phyloP scores from a whole-genome alignment of 225 moss, liverwort and hornwort species.

The Takakia lepidozioides region DNA sequence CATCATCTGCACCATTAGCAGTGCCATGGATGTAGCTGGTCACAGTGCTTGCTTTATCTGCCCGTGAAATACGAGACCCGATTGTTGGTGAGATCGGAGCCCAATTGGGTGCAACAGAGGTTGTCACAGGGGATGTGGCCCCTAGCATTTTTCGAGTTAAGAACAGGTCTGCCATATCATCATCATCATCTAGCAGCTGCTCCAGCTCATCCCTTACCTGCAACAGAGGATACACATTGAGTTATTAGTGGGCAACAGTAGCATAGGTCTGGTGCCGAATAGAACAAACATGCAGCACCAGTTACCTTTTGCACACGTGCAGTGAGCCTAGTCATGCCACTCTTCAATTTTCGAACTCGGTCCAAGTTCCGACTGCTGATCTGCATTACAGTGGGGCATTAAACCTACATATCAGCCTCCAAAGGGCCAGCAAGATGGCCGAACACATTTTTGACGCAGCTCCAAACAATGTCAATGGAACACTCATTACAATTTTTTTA shows the following conservation, averaged over 20 bases:
- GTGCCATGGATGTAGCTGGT: slow-evolving; percentile 77
- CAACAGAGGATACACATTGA: too few species aligned
- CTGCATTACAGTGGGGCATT: too few species aligned
- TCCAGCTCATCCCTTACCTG: slow-evolving; percentile 99
- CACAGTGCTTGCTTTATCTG: slow-evolving; percentile 74
- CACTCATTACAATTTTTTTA: not conserved
- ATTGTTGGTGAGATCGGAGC: slow-evolving; percentile 75
- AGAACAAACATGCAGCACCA: not conserved
- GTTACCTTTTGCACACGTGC: slow-evolving; percentile 99
- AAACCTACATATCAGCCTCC: too few species aligned
- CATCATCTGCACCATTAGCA: slow-evolving; percentile 86
- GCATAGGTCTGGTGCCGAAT: not conserved
- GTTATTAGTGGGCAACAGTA: not conserved
- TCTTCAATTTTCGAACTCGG: slow-evolving; percentile 90
- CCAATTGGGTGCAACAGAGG: slow-evolving; percentile 54
- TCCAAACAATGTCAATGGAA: too few species aligned
- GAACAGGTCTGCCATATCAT: slow-evolving; percentile 96
- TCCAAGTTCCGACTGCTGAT: slow-evolving; percentile 95
- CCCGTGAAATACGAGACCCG: slow-evolving; percentile 85
- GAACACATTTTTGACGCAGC: too few species aligned
- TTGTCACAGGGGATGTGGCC: slow-evolving; percentile 56
- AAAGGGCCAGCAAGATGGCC: too few species aligned
- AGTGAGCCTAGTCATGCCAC: slow-evolving; percentile 94
- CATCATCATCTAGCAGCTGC: slow-evolving; percentile 95
- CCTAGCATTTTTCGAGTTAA: slow-evolving; percentile 75